These are phyloP conservation scores for Chlorencoelia australis DNA, from an alignment of 2,329 filamentous ascomycete genomes.

Conservation along the genomic window DNA sequence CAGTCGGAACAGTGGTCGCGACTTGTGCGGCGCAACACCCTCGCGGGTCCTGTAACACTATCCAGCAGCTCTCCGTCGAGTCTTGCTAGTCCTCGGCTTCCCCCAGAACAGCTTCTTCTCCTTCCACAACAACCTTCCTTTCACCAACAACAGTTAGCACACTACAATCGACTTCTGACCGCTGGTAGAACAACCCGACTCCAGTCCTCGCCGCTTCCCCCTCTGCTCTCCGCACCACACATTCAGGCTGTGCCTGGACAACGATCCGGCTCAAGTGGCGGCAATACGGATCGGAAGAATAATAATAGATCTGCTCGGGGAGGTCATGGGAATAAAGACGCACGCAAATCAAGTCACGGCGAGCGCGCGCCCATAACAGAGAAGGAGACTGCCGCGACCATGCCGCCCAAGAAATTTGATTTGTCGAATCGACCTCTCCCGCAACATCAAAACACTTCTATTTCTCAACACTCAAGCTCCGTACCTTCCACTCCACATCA, in stretches of 20 bases:
- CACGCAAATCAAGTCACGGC: constrained; percentile 46
- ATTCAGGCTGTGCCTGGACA: constrained; percentile 41
- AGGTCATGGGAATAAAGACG: constrained; percentile 50
- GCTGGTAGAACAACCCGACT: constrained; percentile 39
- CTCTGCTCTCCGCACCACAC: constrained; percentile 44
- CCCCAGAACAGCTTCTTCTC: constrained; percentile 43
- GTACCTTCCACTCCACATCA: constrained; percentile 91
- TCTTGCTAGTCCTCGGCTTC: constrained; percentile 22
- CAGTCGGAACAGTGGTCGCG: constrained; percentile 28
- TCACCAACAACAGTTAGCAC: constrained; percentile 51
- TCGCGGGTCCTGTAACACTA: constrained; percentile 18
- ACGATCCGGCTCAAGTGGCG: constrained; percentile 44
- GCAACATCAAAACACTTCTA: constrained; percentile 38
- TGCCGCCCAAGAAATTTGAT: constrained; percentile 26
- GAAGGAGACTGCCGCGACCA: constrained; percentile 37
- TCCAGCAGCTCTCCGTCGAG: constrained; percentile 18
- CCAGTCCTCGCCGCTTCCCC: constrained; percentile 45
- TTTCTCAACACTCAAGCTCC: constrained; percentile 68
- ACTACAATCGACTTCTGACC: constrained; percentile 57
- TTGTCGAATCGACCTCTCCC: constrained; percentile 23
- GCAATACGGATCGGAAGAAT: constrained; percentile 21
- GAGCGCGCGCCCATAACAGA: constrained; percentile 51
- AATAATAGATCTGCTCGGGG: constrained; percentile 42
- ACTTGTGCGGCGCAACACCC: constrained; percentile 27
- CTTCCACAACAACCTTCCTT: constrained; percentile 47